These are phyloP conservation scores for Leptomonas seymouri DNA, from an alignment of 208 protist species.

Conservation along the genomic window DNA sequence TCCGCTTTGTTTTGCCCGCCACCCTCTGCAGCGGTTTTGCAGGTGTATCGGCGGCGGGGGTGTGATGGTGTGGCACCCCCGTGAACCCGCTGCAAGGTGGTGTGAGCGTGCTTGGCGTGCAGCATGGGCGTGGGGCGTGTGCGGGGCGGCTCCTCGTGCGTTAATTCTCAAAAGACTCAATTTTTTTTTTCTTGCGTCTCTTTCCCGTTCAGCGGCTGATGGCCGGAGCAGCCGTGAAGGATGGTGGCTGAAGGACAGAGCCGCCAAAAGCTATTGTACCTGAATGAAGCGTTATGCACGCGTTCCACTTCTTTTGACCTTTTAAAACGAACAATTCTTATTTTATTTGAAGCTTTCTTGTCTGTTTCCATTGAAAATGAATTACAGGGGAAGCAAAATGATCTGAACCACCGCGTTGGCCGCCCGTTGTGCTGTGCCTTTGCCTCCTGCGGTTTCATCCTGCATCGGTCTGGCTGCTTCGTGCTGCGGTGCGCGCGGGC, in stretches of 20 bases:
- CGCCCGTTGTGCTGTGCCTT: too few relatives aligned
- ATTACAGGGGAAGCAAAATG: too few relatives aligned
- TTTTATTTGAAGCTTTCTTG: too few relatives aligned
- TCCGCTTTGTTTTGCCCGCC: background rate
- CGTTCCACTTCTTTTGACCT: background rate
- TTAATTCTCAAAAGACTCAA: conserved; percentile 7
- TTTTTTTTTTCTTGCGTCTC: background rate
- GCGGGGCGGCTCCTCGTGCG: background rate
- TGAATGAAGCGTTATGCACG: too few relatives aligned
- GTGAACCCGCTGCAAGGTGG: too few relatives aligned
- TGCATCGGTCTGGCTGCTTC: too few relatives aligned
- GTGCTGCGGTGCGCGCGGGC: too few relatives aligned
- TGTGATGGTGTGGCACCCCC: background rate
- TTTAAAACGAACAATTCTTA: too few relatives aligned
- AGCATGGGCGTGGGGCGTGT: too few relatives aligned
- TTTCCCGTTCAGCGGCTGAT: background rate
- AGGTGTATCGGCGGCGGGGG: background rate
- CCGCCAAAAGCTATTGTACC: background rate
- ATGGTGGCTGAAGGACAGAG: background rate
- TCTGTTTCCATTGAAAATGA: too few relatives aligned
- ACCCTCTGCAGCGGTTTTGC: background rate
- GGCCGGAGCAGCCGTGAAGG: background rate
- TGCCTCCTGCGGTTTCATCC: too few relatives aligned
- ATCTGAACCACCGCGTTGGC: too few relatives aligned
- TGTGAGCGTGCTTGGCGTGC: background rate